phyloP scores from a whole-genome alignment of 2,329 filamentous ascomycete genomes.

The Salinomyces thailandicus region DNA sequence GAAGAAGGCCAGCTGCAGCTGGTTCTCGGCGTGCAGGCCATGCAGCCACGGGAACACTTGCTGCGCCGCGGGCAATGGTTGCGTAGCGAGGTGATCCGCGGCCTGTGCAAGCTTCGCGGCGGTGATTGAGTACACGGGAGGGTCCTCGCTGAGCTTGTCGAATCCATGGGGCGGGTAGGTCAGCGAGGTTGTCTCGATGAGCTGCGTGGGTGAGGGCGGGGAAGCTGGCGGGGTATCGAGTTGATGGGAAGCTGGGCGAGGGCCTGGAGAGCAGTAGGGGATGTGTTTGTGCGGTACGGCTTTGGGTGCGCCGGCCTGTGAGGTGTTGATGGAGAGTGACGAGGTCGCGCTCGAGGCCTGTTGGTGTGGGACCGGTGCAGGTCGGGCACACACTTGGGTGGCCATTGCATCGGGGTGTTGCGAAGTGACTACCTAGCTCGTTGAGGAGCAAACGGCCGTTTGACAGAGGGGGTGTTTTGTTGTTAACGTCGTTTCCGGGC shows the following conservation, averaged over 20 bases:
- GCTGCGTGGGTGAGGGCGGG: slow-evolving; percentile 47
- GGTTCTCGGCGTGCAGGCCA: slow-evolving; percentile 79
- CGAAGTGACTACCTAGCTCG: too few relatives aligned
- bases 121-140: slow-evolving; percentile 61
- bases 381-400: slow-evolving; percentile 28
- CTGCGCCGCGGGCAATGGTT: slow-evolving; percentile 74
- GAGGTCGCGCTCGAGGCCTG: slow-evolving; percentile 39
- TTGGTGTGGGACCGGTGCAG: slow-evolving; percentile 23
- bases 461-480: too few relatives aligned
- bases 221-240: slow-evolving; percentile 44
- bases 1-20: slow-evolving; percentile 84
- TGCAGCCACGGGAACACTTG: slow-evolving; percentile 94
- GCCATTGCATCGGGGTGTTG: slow-evolving; percentile 31
- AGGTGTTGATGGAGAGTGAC: slow-evolving; percentile 48
- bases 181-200: slow-evolving; percentile 54
- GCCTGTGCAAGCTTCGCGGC: slow-evolving; percentile 59
- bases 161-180: slow-evolving; percentile 64
- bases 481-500: too few relatives aligned
- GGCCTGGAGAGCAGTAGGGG: slow-evolving; percentile 77
- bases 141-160: slow-evolving; percentile 45
- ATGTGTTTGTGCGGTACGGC: slow-evolving; percentile 79
- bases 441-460: too few relatives aligned
- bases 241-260: slow-evolving; percentile 43
- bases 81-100: slow-evolving; percentile 62
- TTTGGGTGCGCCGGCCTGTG: slow-evolving; percentile 46